Percentiles rank a stretch among this genome's conserved stretches.
Conservation (phyloP, 257 asterid species). For the Nicotiana undulata region DNA sequence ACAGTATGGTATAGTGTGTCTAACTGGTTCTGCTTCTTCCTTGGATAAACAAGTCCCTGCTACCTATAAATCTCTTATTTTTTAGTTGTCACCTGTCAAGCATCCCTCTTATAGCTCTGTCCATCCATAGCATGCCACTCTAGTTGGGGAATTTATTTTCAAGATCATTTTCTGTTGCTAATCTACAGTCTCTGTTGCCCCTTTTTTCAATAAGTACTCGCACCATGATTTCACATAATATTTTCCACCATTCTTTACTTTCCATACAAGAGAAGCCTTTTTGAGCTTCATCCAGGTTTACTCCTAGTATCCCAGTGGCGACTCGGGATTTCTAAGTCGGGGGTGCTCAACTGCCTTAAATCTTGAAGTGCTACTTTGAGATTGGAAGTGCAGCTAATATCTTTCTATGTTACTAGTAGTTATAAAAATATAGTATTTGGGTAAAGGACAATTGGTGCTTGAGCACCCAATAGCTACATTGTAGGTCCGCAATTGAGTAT, state of each 20-base stretch:
- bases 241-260: neutral
- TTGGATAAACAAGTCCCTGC: neutral
- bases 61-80: neutral
- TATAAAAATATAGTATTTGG: too few relatives aligned
- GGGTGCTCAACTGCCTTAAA: too few relatives aligned
- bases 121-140: neutral
- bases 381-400: too few relatives aligned
- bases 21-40: neutral
- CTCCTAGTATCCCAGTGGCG: neutral
- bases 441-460: too few relatives aligned
- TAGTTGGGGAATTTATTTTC: neutral
- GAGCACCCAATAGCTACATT: too few relatives aligned
- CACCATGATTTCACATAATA: conserved; percentile 6
- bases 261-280: neutral
- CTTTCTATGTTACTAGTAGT: too few relatives aligned
- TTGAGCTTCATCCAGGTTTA: neutral
- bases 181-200: neutral
- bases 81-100: neutral
- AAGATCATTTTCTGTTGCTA: neutral
- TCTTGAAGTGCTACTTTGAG: too few relatives aligned
- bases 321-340: too few relatives aligned
- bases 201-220: neutral
- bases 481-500: too few relatives aligned
- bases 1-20: neutral
- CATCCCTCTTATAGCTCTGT: neutral